These are phyloP conservation scores for Fallopia convolvulus DNA, from an alignment of 148 eudicot species.

Conservation along the genomic window DNA sequence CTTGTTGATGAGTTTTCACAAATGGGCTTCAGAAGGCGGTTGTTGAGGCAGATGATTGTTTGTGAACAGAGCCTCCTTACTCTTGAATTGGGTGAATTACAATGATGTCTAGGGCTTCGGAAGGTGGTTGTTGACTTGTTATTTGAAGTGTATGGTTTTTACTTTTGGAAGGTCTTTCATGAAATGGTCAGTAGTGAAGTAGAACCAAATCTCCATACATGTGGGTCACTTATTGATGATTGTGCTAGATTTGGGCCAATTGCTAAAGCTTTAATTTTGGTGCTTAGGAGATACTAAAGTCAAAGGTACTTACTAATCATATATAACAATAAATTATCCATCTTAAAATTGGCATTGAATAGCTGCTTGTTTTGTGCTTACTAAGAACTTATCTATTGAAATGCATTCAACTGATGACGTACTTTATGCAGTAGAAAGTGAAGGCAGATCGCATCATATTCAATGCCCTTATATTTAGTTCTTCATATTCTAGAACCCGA, in stretches of 20 bases:
- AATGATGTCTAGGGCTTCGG: no score
- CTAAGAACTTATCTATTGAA: background rate
- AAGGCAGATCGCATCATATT: constrained; percentile 98
- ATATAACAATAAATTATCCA: background rate
- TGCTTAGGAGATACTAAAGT: constrained; percentile 92
- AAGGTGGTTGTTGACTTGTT: no score
- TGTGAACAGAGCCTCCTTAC: no score
- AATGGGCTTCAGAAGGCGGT: no score
- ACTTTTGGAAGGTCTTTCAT: constrained; percentile 65
- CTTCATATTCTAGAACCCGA: no score
- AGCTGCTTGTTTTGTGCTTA: background rate
- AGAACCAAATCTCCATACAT: constrained; percentile 89
- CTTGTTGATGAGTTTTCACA: no score
- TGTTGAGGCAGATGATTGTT: no score
- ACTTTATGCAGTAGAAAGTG: constrained; percentile 86
- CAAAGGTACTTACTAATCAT: constrained; percentile 54
- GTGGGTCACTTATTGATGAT: constrained; percentile 94
- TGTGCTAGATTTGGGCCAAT: constrained; percentile 96
- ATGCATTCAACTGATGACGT: constrained; percentile 22
- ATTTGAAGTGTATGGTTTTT: background rate
- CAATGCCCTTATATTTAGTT: no score
- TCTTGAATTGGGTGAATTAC: no score
- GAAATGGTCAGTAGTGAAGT: constrained; percentile 83
- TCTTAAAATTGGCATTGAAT: background rate
- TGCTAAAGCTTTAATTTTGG: constrained; percentile 98